A percentile compares a stretch with the other conserved stretches of the same genome.
These are phyloP conservation scores for Rhodotorula sphaerocarpa DNA, from an alignment of 768 basidiomycete genomes.

Conservation along the genomic window DNA sequence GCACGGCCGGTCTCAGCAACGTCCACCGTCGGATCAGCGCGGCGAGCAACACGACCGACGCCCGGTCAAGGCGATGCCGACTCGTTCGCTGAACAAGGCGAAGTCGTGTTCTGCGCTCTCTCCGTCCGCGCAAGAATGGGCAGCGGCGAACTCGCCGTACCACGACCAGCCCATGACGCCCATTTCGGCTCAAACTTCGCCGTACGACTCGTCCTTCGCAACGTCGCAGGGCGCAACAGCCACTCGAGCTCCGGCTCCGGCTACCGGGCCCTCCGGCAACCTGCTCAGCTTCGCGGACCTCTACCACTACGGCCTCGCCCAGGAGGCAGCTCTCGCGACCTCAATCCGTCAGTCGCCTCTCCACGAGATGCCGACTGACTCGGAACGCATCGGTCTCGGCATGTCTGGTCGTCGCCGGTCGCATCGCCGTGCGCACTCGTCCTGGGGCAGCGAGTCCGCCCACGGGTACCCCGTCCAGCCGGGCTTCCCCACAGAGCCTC, in stretches of 20 bases:
- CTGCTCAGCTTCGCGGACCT: slow-evolving; percentile 36
- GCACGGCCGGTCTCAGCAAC: too few species aligned
- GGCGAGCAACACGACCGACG: background rate
- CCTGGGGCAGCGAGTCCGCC: background rate
- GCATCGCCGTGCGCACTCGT: too few species aligned
- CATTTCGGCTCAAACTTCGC: slow-evolving; percentile 13
- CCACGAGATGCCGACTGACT: slow-evolving; percentile 8
- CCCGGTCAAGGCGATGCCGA: slow-evolving; percentile 22
- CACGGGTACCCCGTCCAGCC: too few species aligned
- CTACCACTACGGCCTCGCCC: slow-evolving; percentile 30
- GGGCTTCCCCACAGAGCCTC: too few species aligned
- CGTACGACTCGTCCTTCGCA: too few species aligned
- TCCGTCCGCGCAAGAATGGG: slow-evolving; percentile 1
- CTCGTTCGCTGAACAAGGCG: slow-evolving; percentile 30
- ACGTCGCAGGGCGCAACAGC: too few species aligned
- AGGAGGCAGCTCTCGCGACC: slow-evolving; percentile 12
- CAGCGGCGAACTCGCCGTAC: background rate
- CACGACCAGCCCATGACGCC: slow-evolving; percentile 32
- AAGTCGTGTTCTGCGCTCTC: slow-evolving; percentile 31
- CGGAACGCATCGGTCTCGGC: slow-evolving; percentile 20
- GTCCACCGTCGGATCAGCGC: too few species aligned
- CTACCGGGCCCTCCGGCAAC: too few species aligned
- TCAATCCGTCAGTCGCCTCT: slow-evolving; percentile 1
- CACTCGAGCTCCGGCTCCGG: too few species aligned
- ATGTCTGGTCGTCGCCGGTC: background rate